A percentile compares a stretch with the other conserved stretches of the same genome.
These are phyloP conservation scores for Mikania micrantha DNA, from an alignment of 129 eudicot genomes.

Conservation along the genomic window DNA sequence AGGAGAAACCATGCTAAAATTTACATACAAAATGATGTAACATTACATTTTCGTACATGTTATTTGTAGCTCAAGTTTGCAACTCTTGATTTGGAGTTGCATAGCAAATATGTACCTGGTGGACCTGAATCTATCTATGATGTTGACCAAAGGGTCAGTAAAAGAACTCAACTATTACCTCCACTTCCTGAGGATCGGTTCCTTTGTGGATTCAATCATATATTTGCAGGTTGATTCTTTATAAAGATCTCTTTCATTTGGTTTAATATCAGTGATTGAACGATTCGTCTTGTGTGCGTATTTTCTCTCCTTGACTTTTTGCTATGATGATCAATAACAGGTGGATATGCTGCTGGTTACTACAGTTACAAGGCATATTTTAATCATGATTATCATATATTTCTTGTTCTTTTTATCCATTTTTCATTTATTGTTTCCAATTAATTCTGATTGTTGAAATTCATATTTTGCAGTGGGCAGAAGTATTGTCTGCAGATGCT, in stretches of 20 bases:
- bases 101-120: slow-evolving; percentile 69
- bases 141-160: slow-evolving; percentile 72
- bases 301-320: background rate
- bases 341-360: slow-evolving; percentile 99
- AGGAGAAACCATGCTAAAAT: background rate
- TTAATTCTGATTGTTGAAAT: background rate
- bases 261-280: background rate
- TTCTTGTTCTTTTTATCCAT: background rate
- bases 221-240: slow-evolving; percentile 63
- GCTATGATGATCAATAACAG: slow-evolving; percentile 20
- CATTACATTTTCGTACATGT: background rate
- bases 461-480: slow-evolving; percentile 55
- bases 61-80: slow-evolving; percentile 45
- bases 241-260: background rate
- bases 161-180: slow-evolving; percentile 55
- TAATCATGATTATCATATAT: background rate
- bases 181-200: slow-evolving; percentile 84
- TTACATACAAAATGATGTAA: background rate
- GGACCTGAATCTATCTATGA: slow-evolving; percentile 86
- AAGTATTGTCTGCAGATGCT: slow-evolving; percentile 92
- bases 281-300: background rate
- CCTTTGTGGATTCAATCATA: slow-evolving; percentile 90
- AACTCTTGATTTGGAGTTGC: slow-evolving; percentile 77
- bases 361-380: slow-evolving; percentile 99
- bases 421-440: background rate